Conservation (phyloP, 2,329 filamentous ascomycete species). For the Orbilia javanica region DNA sequence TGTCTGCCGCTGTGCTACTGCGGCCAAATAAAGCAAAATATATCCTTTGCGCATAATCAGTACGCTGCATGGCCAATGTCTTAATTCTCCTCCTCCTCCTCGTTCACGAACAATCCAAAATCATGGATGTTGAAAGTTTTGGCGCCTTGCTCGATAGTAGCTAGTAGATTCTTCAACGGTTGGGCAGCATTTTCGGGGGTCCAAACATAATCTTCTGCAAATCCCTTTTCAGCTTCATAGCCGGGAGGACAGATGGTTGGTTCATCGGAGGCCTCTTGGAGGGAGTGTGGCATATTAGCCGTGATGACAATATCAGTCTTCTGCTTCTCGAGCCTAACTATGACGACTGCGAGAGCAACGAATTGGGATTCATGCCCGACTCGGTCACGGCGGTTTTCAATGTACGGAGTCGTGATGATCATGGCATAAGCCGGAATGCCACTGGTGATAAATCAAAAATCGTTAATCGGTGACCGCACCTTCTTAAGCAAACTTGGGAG, state of each 20-base stretch:
- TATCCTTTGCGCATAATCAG: background rate
- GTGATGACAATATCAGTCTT: constrained; percentile 62
- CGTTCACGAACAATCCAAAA: constrained; percentile 60
- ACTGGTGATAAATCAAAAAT: constrained; percentile 1
- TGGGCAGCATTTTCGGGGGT: constrained; percentile 26
- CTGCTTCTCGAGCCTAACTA: constrained; percentile 59
- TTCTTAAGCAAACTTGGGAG: background rate
- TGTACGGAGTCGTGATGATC: constrained; percentile 51
- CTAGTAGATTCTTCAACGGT: constrained; percentile 50
- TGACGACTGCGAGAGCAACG: constrained; percentile 59
- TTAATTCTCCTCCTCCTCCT: constrained; percentile 32
- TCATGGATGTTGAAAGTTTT: constrained; percentile 58
- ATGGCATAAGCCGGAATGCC: constrained; percentile 44
- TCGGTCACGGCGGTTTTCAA: constrained; percentile 44
- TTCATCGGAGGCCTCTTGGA: constrained; percentile 54
- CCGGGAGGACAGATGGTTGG: constrained; percentile 59
- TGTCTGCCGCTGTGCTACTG: background rate
- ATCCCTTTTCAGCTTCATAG: constrained; percentile 53
- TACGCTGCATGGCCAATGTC: no score
- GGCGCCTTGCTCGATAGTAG: constrained; percentile 52
- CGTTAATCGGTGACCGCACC: background rate
- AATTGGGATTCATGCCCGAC: constrained; percentile 49
- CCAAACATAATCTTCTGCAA: constrained; percentile 48
- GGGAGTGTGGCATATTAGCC: constrained; percentile 60
- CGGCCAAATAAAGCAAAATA: background rate